phyloP scores from a whole-genome alignment of 176 grass and related monocot species.

The Themeda triandra region DNA sequence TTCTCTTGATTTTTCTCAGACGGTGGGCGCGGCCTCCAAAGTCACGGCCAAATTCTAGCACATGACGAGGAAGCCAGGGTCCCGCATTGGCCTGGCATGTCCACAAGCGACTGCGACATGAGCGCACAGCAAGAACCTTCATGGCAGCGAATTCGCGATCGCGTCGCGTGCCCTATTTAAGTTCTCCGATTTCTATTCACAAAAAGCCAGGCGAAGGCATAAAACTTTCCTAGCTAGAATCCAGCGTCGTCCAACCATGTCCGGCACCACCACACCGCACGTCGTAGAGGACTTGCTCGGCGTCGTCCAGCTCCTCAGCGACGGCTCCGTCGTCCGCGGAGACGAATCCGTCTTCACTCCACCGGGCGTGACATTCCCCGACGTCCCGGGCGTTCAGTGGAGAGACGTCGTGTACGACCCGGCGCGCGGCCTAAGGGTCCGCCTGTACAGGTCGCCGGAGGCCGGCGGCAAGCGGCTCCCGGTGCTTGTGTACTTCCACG shows the following conservation, averaged over 20 bases:
- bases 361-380: neutral
- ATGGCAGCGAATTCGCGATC: neutral
- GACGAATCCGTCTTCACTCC: neutral
- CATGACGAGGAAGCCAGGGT: neutral
- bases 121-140: neutral
- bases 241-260: neutral
- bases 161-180: neutral
- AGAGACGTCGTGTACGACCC: constrained; percentile 23
- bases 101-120: neutral
- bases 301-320: constrained; percentile 15
- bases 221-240: no score
- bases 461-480: neutral
- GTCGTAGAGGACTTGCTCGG: constrained; percentile 17
- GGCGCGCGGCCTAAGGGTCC: neutral
- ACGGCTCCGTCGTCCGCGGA: constrained; percentile 28
- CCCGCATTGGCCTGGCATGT: neutral
- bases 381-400: constrained; percentile 19
- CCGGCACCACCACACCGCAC: neutral
- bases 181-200: neutral
- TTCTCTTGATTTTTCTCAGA: neutral
- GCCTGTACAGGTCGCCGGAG: neutral
- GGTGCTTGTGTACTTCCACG: constrained; percentile 8
- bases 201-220: neutral
- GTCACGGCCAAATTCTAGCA: neutral
- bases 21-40: neutral